phyloP scores from a whole-genome alignment of 2,329 filamentous ascomycete genomes.

The Neodidymelliopsis sp. region DNA sequence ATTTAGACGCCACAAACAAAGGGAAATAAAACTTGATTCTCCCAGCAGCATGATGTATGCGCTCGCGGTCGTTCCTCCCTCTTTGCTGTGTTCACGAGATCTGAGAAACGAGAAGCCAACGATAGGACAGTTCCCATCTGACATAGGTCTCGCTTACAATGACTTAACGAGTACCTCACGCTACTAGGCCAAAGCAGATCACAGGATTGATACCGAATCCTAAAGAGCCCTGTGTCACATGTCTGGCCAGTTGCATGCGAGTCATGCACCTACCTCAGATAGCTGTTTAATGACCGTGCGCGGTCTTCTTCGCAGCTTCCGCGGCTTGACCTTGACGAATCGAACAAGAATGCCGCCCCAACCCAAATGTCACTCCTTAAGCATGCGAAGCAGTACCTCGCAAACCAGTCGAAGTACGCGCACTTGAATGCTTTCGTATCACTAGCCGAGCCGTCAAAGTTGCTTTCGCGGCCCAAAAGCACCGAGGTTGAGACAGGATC shows the following conservation, averaged over 20 bases:
- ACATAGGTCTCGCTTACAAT: too few species aligned
- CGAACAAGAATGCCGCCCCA: slow-evolving; percentile 31
- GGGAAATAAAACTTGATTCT: background rate
- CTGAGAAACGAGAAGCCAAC: too few species aligned
- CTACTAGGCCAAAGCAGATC: too few species aligned
- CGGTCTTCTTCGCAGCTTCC: slow-evolving; percentile 13
- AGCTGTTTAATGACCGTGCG: slow-evolving; percentile 9
- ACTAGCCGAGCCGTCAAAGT: slow-evolving; percentile 25
- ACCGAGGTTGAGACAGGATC: slow-evolving; percentile 1
- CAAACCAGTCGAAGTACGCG: slow-evolving; percentile 42
- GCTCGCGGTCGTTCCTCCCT: too few species aligned
- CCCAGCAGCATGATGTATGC: background rate
- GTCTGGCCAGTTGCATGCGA: background rate
- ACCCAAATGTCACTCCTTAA: slow-evolving; percentile 50
- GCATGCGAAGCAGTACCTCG: slow-evolving; percentile 45
- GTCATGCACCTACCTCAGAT: slow-evolving; percentile 2
- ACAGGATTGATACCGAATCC: too few species aligned
- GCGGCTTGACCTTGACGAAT: slow-evolving; percentile 14
- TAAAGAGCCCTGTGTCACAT: too few species aligned
- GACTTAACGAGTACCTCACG: too few species aligned
- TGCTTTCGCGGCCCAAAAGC: slow-evolving; percentile 32
- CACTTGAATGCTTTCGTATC: slow-evolving; percentile 51
- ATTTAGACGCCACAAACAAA: background rate
- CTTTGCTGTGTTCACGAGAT: too few species aligned
- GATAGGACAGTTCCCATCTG: too few species aligned